Conservation (phyloP, 2,329 filamentous ascomycete species). For the Botrytis galanthina region DNA sequence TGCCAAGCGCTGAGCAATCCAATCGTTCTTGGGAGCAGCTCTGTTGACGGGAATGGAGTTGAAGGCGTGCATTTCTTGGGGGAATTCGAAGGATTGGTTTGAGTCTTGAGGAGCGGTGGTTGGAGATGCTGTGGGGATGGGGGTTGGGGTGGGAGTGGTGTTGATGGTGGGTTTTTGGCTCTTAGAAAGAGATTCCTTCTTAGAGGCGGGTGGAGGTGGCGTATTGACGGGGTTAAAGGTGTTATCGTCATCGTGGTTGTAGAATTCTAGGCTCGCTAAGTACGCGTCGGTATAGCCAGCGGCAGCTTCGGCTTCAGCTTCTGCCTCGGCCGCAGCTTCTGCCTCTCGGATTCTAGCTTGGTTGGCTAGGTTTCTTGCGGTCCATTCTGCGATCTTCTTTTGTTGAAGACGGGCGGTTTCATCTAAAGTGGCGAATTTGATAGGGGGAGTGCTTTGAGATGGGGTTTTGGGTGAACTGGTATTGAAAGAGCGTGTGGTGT, state of each 20-base stretch:
- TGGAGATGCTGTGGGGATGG: neutral
- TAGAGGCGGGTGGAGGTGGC: neutral
- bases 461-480: neutral
- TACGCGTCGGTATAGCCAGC: neutral
- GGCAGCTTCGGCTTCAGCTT: neutral
- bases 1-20: neutral
- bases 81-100: neutral
- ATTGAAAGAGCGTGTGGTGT: neutral
- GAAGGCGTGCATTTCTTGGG: neutral
- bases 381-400: neutral
- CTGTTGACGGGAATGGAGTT: neutral
- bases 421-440: neutral
- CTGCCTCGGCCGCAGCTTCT: neutral
- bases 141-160: neutral
- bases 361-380: neutral
- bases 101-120: fast-evolving
- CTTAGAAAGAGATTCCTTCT: neutral
- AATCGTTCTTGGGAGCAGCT: neutral
- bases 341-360: neutral
- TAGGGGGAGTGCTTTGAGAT: neutral
- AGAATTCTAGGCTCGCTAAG: neutral
- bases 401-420: neutral
- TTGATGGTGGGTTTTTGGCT: neutral
- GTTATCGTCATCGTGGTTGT: neutral
- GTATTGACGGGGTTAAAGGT: neutral